These are phyloP conservation scores for Xylariaceae sp. DNA, from an alignment of 2,329 filamentous ascomycete species.

Conservation along the genomic window DNA sequence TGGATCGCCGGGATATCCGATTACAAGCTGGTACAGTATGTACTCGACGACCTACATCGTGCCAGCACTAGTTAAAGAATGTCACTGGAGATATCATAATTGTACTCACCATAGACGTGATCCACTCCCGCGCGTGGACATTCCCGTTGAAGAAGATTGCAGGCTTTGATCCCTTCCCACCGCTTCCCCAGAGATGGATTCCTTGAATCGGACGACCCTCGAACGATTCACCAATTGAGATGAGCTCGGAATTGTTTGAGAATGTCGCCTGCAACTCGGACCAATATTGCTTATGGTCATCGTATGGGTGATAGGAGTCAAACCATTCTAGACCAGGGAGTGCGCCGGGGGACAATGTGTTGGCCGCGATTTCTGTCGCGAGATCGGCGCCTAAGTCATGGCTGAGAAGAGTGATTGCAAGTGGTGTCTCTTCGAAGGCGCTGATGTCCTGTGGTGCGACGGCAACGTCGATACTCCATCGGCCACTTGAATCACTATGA, in stretches of 20 bases:
- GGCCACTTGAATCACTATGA: conserved; percentile 7
- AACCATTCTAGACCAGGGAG: conserved; percentile 46
- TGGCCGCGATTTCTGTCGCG: conserved; percentile 25
- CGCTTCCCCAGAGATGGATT: conserved; percentile 51
- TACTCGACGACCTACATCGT: conserved; percentile 42
- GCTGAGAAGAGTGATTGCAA: conserved; percentile 25
- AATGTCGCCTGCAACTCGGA: conserved; percentile 44
- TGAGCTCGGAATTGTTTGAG: conserved; percentile 46
- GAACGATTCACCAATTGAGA: conserved; percentile 44
- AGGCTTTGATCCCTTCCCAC: conserved; percentile 43
- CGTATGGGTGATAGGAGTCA: conserved; percentile 51
- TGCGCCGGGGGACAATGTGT: conserved; percentile 3
- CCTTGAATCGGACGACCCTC: conserved; percentile 57
- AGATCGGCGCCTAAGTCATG: conserved; percentile 30
- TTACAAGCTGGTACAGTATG: conserved; percentile 45
- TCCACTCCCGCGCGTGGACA: conserved; percentile 56
- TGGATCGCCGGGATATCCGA: conserved; percentile 39
- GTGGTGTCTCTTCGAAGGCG: conserved; percentile 26
- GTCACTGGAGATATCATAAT: background rate
- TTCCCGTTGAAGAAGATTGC: conserved; percentile 52
- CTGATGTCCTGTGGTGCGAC: conserved; percentile 29
- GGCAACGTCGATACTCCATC: conserved; percentile 30
- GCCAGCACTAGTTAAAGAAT: background rate
- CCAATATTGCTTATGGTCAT: conserved; percentile 50
- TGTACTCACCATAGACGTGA: conserved; percentile 54